These are phyloP conservation scores for Evansstolkia leycettana DNA, from an alignment of 495 filamentous ascomycete genomes.

Conservation along the genomic window DNA sequence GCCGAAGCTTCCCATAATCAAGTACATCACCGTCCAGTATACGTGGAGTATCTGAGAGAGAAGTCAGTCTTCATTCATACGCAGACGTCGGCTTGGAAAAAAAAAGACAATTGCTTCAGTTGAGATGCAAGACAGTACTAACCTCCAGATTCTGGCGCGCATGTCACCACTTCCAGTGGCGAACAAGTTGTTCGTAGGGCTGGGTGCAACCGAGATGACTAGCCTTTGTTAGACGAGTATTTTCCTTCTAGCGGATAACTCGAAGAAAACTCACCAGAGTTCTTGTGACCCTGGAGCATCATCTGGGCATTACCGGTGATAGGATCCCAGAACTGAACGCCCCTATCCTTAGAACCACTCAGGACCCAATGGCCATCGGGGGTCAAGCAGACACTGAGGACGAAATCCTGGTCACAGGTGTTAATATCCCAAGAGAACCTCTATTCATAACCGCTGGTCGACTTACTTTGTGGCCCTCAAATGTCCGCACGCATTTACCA, in stretches of 20 bases:
- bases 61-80: constrained; percentile 1
- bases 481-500: constrained; percentile 75
- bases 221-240: constrained; percentile 8
- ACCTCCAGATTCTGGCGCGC: constrained; percentile 84
- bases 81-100: neutral
- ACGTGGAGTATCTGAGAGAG: constrained; percentile 27
- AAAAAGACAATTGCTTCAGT: constrained; percentile 1
- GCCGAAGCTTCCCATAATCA: constrained; percentile 24
- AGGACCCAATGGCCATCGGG: constrained; percentile 84
- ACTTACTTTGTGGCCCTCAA: constrained; percentile 81
- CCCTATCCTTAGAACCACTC: constrained; percentile 81
- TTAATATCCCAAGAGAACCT: neutral
- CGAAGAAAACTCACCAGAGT: constrained; percentile 46
- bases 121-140: constrained; percentile 16
- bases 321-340: constrained; percentile 90
- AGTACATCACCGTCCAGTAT: constrained; percentile 32
- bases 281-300: constrained; percentile 90
- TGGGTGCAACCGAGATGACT: constrained; percentile 84
- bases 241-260: constrained; percentile 5
- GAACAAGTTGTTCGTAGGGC: constrained; percentile 66
- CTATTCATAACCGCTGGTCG: too few species aligned
- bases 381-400: constrained; percentile 77
- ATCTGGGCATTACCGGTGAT: constrained; percentile 76
- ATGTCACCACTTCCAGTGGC: constrained; percentile 86
- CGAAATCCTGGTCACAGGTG: constrained; percentile 58